Evolutionary conservation across 192 early-diverging fungal genomes (phyloP).

Genomic region (Podila verticillata): DNA sequence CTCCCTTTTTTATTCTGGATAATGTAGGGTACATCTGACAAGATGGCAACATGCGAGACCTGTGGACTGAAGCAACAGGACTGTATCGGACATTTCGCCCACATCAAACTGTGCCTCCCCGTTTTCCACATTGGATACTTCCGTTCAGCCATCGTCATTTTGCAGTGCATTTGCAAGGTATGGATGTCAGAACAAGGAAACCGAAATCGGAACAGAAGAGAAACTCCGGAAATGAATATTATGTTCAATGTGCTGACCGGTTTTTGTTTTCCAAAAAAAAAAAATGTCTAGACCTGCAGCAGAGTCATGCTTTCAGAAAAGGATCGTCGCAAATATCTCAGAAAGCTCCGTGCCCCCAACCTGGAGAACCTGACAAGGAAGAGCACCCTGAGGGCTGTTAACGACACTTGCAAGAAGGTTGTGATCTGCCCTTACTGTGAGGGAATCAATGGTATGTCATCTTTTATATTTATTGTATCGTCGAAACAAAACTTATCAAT

Average conservation of each 20-base stretch:
- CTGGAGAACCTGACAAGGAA: constrained; percentile 86
- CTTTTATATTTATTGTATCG: neutral
- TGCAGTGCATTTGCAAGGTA: constrained; percentile 98
- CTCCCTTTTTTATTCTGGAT: neutral
- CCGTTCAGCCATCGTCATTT: constrained; percentile 83
- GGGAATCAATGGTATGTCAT: constrained; percentile 73
- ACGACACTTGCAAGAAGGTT: constrained; percentile 88
- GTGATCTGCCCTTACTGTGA: constrained; percentile 85
- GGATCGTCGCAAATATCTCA: constrained; percentile 75
- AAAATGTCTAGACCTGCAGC: constrained; percentile 88
- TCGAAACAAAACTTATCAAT: neutral
- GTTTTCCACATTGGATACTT: constrained; percentile 99
- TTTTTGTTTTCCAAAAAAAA: neutral
- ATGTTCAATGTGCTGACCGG: too few species aligned
- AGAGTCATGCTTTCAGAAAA: constrained; percentile 88
- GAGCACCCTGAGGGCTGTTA: constrained; percentile 83
- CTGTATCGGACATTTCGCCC: constrained; percentile 97
- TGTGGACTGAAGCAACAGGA: constrained; percentile 87
- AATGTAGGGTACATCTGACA: constrained; percentile 82
- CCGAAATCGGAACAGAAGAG: too few species aligned
- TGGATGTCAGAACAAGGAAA: neutral
- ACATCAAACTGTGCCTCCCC: constrained; percentile 90
- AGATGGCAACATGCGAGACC: constrained; percentile 87
- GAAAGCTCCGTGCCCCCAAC: constrained; percentile 74
- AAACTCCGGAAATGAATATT: too few species aligned